phyloP scores from a whole-genome alignment of 2,329 filamentous ascomycete genomes.

The Apiospora arundinis region DNA sequence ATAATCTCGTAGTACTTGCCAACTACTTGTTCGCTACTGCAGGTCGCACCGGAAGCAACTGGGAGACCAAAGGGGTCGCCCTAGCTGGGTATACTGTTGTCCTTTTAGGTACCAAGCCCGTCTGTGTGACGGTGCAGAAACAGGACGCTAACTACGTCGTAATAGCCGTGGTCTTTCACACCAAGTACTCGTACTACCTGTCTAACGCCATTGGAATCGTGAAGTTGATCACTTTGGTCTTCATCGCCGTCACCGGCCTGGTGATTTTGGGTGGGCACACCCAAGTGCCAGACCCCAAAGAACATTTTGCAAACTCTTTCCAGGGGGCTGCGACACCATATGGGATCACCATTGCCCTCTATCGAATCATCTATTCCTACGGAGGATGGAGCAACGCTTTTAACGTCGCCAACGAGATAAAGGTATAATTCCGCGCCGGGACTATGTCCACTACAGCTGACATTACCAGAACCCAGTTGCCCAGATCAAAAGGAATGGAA shows the following conservation, averaged over 20 bases:
- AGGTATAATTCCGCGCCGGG: slow-evolving; percentile 37
- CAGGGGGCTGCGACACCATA: slow-evolving; percentile 44
- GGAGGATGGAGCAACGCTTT: slow-evolving; percentile 65
- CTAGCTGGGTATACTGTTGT: slow-evolving; percentile 23
- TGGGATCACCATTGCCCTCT: slow-evolving; percentile 57
- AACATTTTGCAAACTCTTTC: slow-evolving; percentile 55
- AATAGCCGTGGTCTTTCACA: slow-evolving; percentile 52
- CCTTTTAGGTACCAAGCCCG: background rate
- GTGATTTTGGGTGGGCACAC: slow-evolving; percentile 59
- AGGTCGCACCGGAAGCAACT: slow-evolving; percentile 16
- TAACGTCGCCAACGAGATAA: slow-evolving; percentile 67
- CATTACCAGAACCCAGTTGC: slow-evolving; percentile 57
- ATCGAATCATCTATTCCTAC: slow-evolving; percentile 66
- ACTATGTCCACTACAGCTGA: background rate
- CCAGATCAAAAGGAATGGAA: slow-evolving; percentile 57
- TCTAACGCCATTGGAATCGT: slow-evolving; percentile 54
- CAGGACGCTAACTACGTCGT: background rate
- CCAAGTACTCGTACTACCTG: slow-evolving; percentile 50
- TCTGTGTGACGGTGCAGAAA: background rate
- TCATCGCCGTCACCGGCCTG: slow-evolving; percentile 54
- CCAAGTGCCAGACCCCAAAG: slow-evolving; percentile 47
- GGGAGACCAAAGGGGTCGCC: slow-evolving; percentile 24
- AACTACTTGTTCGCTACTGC: slow-evolving; percentile 22
- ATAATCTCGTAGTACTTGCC: slow-evolving; percentile 5
- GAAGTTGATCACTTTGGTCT: slow-evolving; percentile 58